These are phyloP conservation scores for Tylopilus rubrobrunneus DNA, from an alignment of 768 basidiomycete species.

Conservation along the genomic window DNA sequence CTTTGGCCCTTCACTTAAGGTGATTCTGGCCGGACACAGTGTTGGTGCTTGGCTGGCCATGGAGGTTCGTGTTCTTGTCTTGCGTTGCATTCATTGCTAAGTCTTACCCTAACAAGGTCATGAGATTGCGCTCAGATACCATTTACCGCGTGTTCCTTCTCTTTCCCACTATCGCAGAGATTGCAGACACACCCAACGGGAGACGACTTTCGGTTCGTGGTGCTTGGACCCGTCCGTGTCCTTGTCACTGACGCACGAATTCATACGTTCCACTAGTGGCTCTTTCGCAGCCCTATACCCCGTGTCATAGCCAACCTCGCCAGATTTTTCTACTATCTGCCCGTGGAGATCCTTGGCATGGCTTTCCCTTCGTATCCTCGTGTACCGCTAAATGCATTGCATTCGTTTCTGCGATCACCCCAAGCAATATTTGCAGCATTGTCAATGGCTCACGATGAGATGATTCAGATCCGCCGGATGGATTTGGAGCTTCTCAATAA, in stretches of 20 bases:
- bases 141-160: constrained; percentile 53
- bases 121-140: constrained; percentile 41
- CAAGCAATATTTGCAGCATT: constrained; percentile 34
- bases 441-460: constrained; percentile 64
- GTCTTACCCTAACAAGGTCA: constrained; percentile 35
- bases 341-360: constrained; percentile 41
- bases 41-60: constrained; percentile 68
- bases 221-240: background rate
- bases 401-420: constrained; percentile 49
- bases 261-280: constrained; percentile 32
- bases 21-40: constrained; percentile 62
- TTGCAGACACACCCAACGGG: constrained; percentile 65
- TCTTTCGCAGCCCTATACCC: constrained; percentile 47
- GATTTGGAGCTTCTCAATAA: constrained; percentile 44
- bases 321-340: constrained; percentile 32
- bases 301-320: constrained; percentile 44
- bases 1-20: constrained; percentile 25
- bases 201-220: constrained; percentile 49
- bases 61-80: constrained; percentile 29
- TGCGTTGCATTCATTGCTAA: background rate
- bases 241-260: background rate
- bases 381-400: constrained; percentile 36
- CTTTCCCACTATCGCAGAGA: constrained; percentile 66
- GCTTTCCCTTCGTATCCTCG: constrained; percentile 51
- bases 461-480: constrained; percentile 52